These are phyloP conservation scores for Gloeopeniophorella convolvens DNA, from an alignment of 768 basidiomycete genomes.

Conservation along the genomic window DNA sequence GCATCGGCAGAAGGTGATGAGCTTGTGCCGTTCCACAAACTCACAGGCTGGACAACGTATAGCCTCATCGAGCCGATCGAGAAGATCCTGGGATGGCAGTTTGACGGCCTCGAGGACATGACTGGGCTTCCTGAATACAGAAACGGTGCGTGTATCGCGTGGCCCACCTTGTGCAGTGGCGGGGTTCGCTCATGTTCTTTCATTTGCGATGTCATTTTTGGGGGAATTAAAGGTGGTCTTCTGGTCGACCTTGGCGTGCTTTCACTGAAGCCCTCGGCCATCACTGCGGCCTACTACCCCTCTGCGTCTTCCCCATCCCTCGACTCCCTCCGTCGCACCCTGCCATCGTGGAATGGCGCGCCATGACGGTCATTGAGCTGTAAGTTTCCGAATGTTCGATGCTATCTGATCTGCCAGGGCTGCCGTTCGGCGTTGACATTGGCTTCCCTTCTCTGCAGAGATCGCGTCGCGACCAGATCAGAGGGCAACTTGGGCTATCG, in stretches of 20 bases:
- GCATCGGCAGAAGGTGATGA: slow-evolving; percentile 48
- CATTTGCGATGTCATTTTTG: slow-evolving; percentile 5
- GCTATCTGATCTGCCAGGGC: neutral
- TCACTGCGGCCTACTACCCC: slow-evolving; percentile 40
- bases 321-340: slow-evolving; percentile 71
- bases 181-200: slow-evolving; percentile 1
- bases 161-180: slow-evolving; percentile 8
- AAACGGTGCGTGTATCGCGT: slow-evolving; percentile 51
- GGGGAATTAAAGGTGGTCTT: slow-evolving; percentile 59
- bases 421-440: neutral
- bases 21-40: slow-evolving; percentile 92
- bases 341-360: slow-evolving; percentile 93
- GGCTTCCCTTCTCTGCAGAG: slow-evolving; percentile 38
- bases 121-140: slow-evolving; percentile 95
- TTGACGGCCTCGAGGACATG: slow-evolving; percentile 79
- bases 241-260: slow-evolving; percentile 81
- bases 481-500: slow-evolving; percentile 46
- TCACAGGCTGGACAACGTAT: slow-evolving; percentile 92
- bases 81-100: slow-evolving; percentile 66
- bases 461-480: slow-evolving; percentile 73
- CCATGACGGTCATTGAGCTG: slow-evolving; percentile 92
- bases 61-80: slow-evolving; percentile 82
- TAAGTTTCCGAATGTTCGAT: slow-evolving; percentile 32
- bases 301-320: slow-evolving; percentile 50
- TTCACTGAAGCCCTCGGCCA: slow-evolving; percentile 48